Percentiles rank a stretch among this genome's conserved stretches.
Evolutionary conservation across 148 eudicot species (phyloP).

Genomic region (Tetragonia tetragonoides): DNA sequence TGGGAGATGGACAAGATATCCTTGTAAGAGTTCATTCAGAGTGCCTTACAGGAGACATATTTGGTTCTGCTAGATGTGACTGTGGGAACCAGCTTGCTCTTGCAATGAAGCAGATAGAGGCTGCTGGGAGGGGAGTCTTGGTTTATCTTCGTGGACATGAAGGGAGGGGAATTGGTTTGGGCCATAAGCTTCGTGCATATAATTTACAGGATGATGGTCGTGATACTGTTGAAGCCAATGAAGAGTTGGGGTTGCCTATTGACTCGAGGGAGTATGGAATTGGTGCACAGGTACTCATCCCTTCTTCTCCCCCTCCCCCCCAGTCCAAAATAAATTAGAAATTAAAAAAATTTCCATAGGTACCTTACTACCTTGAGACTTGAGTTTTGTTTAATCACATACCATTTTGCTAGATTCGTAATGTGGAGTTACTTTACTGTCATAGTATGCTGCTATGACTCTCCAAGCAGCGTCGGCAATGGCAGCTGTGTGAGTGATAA

Average conservation of each 20-base stretch:
- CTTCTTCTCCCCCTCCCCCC: neutral
- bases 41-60: conserved; percentile 49
- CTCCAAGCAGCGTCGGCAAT: too few relatives aligned
- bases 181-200: conserved; percentile 51
- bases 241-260: conserved; percentile 45
- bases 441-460: too few relatives aligned
- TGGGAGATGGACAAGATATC: conserved; percentile 78
- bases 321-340: neutral
- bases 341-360: too few relatives aligned
- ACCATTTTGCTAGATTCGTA: too few relatives aligned
- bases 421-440: too few relatives aligned
- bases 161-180: conserved; percentile 49
- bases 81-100: conserved; percentile 50
- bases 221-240: conserved; percentile 51
- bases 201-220: conserved; percentile 49
- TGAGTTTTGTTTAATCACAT: too few relatives aligned
- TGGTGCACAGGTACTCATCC: conserved; percentile 44
- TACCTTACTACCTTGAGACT: too few relatives aligned
- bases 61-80: conserved; percentile 48
- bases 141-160: conserved; percentile 52
- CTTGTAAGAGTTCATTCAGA: conserved; percentile 77
- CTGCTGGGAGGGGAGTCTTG: conserved; percentile 43
- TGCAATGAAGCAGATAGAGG: conserved; percentile 48
- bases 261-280: conserved; percentile 51
- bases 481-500: too few relatives aligned